Percentiles rank a stretch among this genome's conserved stretches.
Evolutionary conservation across 352 stramenopile species (phyloP).

Genomic region (Phytophthora megakarya): DNA sequence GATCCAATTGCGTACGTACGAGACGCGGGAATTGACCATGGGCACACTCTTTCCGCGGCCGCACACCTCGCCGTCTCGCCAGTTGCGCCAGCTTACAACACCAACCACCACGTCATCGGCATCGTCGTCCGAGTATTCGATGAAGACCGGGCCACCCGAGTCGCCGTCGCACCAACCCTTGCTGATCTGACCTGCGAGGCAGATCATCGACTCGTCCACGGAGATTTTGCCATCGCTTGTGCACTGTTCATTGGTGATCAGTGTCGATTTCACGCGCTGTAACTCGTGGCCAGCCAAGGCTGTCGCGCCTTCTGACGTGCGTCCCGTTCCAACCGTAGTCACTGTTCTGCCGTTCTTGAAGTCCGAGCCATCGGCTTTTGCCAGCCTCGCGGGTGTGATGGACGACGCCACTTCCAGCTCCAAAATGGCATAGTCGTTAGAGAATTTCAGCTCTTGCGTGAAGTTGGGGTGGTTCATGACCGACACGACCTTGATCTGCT

Average conservation of each 20-base stretch:
- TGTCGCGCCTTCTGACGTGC: conserved; percentile 24
- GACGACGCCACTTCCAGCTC: conserved; percentile 45
- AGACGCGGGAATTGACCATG: conserved; percentile 61
- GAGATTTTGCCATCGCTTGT: conserved; percentile 23
- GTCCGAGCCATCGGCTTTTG: conserved; percentile 30
- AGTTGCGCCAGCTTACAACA: conserved; percentile 62
- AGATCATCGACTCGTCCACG: conserved; percentile 60
- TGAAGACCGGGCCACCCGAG: conserved; percentile 56
- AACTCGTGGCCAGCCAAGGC: conserved; percentile 30
- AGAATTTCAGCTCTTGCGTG: conserved; percentile 19
- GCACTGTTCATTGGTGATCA: conserved; percentile 50
- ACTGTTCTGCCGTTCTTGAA: conserved; percentile 36
- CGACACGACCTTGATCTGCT: conserved; percentile 53
- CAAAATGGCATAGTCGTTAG: conserved; percentile 69
- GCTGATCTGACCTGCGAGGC: conserved; percentile 48
- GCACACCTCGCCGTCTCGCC: conserved; percentile 51
- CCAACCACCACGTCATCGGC: conserved; percentile 48
- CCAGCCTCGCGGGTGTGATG: conserved; percentile 42
- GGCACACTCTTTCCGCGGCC: conserved; percentile 48
- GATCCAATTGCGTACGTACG: conserved; percentile 52
- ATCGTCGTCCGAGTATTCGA: conserved; percentile 33
- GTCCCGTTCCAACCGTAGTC: conserved; percentile 33
- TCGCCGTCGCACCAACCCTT: conserved; percentile 64
- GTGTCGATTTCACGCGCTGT: conserved; percentile 42
- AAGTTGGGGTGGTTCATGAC: conserved; percentile 59